Conservation (phyloP, 371 early-diverging fungal species). For the Actinomortierella wolfii region DNA sequence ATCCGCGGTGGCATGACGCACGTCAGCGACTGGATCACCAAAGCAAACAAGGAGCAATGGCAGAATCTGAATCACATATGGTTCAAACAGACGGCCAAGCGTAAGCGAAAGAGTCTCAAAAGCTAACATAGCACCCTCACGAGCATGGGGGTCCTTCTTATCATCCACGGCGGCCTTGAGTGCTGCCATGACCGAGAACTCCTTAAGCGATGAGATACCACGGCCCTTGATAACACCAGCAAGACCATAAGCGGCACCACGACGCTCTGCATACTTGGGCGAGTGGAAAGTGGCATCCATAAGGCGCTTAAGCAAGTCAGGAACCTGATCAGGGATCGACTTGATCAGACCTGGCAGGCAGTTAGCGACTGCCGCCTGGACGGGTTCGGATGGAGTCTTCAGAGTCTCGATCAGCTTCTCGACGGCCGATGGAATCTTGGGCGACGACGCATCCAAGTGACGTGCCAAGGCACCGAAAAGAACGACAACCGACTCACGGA, state of each 20-base stretch:
- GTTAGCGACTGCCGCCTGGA: conserved; percentile 93
- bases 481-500: conserved; percentile 91
- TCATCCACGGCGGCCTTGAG: conserved; percentile 87
- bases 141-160: conserved; percentile 69
- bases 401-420: conserved; percentile 88
- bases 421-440: conserved; percentile 80
- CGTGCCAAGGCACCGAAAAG: conserved; percentile 91
- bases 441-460: conserved; percentile 76
- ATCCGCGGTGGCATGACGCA: conserved; percentile 93
- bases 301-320: conserved; percentile 67
- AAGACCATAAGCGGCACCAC: conserved; percentile 96
- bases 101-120: conserved; percentile 87
- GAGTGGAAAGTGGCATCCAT: conserved; percentile 72
- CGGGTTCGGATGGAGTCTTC: conserved; percentile 93
- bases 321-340: conserved; percentile 65
- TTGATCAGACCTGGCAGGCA: conserved; percentile 94
- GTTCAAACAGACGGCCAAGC: conserved; percentile 94
- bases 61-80: conserved; percentile 94
- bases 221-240: conserved; percentile 96
- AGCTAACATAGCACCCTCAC: conserved; percentile 95
- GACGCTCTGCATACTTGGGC: conserved; percentile 85
- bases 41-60: conserved; percentile 88
- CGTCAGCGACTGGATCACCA: conserved; percentile 84
- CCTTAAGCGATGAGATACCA: conserved; percentile 87
- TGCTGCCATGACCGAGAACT: conserved; percentile 77